These are phyloP conservation scores for Eimeria necatrix DNA, from an alignment of 169 alveolate species.

Conservation along the genomic window DNA sequence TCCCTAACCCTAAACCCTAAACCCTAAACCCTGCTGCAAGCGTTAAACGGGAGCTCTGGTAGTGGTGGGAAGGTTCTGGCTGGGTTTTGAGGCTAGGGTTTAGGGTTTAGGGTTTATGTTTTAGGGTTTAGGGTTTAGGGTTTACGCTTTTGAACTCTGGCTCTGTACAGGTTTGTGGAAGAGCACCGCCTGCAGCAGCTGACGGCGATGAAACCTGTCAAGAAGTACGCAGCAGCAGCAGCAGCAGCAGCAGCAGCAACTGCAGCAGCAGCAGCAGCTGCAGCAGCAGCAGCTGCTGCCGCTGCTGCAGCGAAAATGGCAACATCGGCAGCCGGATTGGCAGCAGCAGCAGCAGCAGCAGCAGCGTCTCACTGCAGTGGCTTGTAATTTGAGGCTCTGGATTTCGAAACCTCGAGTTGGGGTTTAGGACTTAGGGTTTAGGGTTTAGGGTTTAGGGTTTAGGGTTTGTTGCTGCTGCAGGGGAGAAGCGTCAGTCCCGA, in stretches of 20 bases:
- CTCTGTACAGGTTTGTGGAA: not conserved
- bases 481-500: not conserved
- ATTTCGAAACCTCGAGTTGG: not conserved
- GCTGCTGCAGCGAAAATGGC: not conserved
- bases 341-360: not conserved
- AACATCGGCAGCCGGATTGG: not conserved
- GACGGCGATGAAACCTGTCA: not conserved
- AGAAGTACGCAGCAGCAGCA: not conserved
- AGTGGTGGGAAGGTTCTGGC: not conserved
- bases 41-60: not conserved
- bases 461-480: not conserved
- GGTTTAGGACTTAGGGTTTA: not conserved
- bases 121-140: slow-evolving; percentile 4
- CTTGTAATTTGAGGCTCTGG: not conserved
- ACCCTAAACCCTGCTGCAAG: not conserved
- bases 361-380: not conserved
- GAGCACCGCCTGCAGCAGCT: not conserved
- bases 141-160: not conserved
- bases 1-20: slow-evolving; percentile 2
- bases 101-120: no score
- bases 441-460: not conserved
- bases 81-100: no score
- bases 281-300: not conserved
- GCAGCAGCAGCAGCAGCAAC: not conserved
- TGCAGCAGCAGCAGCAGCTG: slow-evolving; percentile 6